Conservation (phyloP, 306 rosid genomes). For the Carpinus fangiana region DNA sequence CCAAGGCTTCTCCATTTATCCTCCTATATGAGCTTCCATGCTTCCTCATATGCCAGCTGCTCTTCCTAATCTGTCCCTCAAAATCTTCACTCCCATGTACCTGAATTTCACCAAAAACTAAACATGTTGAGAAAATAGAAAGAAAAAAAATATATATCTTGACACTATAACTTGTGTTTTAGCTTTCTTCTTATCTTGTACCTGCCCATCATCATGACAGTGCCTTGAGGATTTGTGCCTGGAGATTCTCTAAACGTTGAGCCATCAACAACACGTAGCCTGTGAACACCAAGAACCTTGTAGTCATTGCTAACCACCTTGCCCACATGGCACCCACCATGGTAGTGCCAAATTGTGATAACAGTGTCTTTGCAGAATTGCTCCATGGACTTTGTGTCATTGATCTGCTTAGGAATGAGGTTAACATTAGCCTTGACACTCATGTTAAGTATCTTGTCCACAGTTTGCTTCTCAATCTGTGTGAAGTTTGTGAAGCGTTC, state of each 20-base stretch:
- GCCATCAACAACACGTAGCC: slow-evolving; percentile 79
- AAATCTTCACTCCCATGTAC: slow-evolving; percentile 92
- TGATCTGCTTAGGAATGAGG: slow-evolving; percentile 63
- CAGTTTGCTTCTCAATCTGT: slow-evolving; percentile 31
- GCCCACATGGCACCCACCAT: slow-evolving; percentile 90
- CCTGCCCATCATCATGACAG: slow-evolving; percentile 99
- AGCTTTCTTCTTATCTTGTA: slow-evolving; percentile 14
- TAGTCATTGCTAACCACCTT: slow-evolving; percentile 58
- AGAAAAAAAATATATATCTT: neutral
- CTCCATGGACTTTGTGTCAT: slow-evolving; percentile 71
- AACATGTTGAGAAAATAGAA: neutral
- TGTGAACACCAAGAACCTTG: slow-evolving; percentile 73
- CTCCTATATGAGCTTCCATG: slow-evolving; percentile 14
- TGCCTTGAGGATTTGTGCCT: slow-evolving; percentile 95
- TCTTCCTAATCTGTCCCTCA: slow-evolving; percentile 65
- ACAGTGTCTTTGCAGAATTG: slow-evolving; percentile 91
- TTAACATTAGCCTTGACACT: slow-evolving; percentile 76
- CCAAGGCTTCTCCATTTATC: slow-evolving; percentile 21
- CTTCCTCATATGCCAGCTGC: slow-evolving; percentile 59
- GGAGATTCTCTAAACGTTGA: slow-evolving; percentile 80
- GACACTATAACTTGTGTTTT: neutral
- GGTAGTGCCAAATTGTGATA: slow-evolving; percentile 96
- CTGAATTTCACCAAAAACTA: slow-evolving; percentile 44
- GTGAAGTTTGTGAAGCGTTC: slow-evolving; percentile 68
- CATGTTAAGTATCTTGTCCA: slow-evolving; percentile 65